Evolutionary conservation across 1,139 yeast genomes (phyloP), one percentile per base, ranked within the genome.

Genomic region (Geotrichum reessii): DNA sequence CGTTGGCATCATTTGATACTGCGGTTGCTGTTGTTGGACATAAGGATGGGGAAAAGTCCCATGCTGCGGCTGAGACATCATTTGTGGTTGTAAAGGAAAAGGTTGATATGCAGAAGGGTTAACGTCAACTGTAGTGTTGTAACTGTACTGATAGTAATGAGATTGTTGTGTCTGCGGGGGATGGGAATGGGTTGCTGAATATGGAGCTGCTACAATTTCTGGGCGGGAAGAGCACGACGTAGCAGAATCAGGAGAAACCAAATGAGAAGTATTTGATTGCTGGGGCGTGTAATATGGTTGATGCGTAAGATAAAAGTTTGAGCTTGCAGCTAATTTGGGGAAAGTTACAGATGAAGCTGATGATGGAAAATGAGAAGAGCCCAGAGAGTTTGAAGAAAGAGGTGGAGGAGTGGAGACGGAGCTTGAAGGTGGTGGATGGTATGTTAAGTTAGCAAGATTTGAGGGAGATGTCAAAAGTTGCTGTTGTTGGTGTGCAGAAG

Each of bases 51-150:
- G 56, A 17, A 31, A 37, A 17, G 21, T 2, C 21, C 44, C 44
- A 14, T 31, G 42, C 33, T 57, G 63, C 12, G 58, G 56, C 58
- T 28, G 69, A 64, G 52, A 61, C 61, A 37, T 37, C 44, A 37
- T 37, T 12, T 37, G 40, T 21, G 47, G 56, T 24, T 58, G 63
- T 17, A 52, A 55, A 9, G 58, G 59, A 49, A 44, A 62, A n/a
- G 50, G 60, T 9, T 46, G 58, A 24, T 28, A 49, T 19, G 25
- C 28, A 42, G 31, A 27, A 24, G 55, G n/a, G 17, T n/a, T 37
- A 5, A 14, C 8, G 21, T 37, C 44, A n/a, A 37, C 44, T n/a
- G 44, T 1, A n/a, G 44, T 19, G 52, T 14, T 47, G 54, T 25
- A 33, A 50, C 19, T 8, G 51, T 47, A 22, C 31, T 25, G 52